Percentiles rank a stretch among this genome's conserved stretches.
Evolutionary conservation across 257 asterid species (phyloP).

Genomic region (Agastache rugosa): DNA sequence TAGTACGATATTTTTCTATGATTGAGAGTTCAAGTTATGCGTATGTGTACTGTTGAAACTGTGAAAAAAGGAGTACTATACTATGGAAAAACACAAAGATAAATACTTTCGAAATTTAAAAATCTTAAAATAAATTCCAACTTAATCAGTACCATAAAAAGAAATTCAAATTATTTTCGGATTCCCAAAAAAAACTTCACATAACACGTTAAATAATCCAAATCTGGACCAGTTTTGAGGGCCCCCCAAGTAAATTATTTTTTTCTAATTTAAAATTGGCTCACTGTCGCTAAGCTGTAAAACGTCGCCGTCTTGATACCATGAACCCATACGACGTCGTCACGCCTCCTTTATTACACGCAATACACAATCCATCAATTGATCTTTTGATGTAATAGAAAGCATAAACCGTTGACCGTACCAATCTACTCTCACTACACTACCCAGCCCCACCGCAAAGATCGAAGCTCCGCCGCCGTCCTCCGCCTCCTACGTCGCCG

Average conservation of each 20-base stretch:
- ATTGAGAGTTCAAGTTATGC: too few species aligned
- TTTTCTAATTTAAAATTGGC: conserved; percentile 9
- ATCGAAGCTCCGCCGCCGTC: conserved; percentile 33
- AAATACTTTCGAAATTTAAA: neutral
- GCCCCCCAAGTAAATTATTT: neutral
- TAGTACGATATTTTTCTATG: too few species aligned
- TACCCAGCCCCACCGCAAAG: neutral
- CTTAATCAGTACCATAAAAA: too few species aligned
- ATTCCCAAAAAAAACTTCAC: neutral
- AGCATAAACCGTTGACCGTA: conserved; percentile 49
- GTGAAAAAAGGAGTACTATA: too few species aligned
- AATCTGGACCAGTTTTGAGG: neutral
- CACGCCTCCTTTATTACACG: neutral
- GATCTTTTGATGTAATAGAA: conserved; percentile 28
- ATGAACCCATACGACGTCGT: conserved; percentile 41
- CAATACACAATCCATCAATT: conserved; percentile 35
- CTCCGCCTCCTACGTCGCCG: conserved; percentile 2
- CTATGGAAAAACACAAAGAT: neutral
- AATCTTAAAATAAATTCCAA: neutral
- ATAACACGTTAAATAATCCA: conserved; percentile 15
- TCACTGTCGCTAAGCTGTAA: conserved; percentile 8
- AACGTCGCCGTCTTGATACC: conserved; percentile 37
- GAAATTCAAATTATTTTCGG: neutral
- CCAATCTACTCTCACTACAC: neutral
- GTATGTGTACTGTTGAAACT: too few species aligned